Evolutionary conservation across 768 basidiomycete species (phyloP), one percentile per base, ranked within the genome.

Genomic region (Tricholoma flavovirens): DNA sequence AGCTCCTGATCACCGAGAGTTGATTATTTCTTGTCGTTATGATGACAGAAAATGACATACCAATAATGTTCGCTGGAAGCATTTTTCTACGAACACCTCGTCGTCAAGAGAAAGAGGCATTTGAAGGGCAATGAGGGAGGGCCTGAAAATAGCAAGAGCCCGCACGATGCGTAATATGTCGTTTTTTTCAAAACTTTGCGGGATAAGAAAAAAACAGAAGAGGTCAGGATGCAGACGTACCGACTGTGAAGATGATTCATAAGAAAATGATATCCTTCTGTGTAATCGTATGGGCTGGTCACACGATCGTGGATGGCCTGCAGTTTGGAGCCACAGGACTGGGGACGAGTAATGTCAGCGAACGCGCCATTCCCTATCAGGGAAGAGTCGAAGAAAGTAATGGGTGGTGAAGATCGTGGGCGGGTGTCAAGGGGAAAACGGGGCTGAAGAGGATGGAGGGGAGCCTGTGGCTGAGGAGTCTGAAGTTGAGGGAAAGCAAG

Each of bases 51-150:
- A 60, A 32, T 19, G 46, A 74, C 81, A 64, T 62, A 95, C 93
- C 64, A 98, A 78, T 58, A 98, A 74, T 32, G 93, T 92, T 51
- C 96, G 79, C 71, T 98, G 96, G 69, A 98, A 96, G 62, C 91
- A 96, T 66, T 87, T 87, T 73, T 98, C 96, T 51, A 96, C 88
- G 70, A 98, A 98, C 2, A 96, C 81, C 69, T 98, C 96, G 73
- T 98, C 96, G 64, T 97, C 94, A 56, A 93, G 84, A 15, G 93
- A 90, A 69, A 98, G 77, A 26, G 96, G 93, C 95, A 98, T 97
- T 81, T 98, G 95, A 52, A 98, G 75, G 24, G 96, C 96, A 64
- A 98, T 98, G 55, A 98, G 80, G 56, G 92, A 95, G n/a, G 96
- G 96, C 55, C 96, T 82, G 69, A 93, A 95, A 35, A 96, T 91